Conservation (phyloP, 768 basidiomycete species). For the Rossbeevera mucosa region DNA sequence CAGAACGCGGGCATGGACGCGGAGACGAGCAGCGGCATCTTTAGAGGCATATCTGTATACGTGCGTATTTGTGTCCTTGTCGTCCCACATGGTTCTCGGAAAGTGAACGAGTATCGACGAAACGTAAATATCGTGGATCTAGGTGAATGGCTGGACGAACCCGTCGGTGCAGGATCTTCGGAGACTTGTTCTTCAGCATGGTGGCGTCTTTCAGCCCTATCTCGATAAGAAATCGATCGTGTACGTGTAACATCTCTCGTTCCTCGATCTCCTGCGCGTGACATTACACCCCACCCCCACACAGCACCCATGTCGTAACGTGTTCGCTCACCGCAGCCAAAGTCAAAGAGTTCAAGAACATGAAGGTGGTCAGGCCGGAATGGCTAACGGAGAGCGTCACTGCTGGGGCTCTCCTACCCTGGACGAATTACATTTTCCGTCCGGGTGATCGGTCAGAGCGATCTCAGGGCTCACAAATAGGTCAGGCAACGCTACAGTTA, state of each 20-base stretch:
- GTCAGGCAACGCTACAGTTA: constrained; percentile 17
- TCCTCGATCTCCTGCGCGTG: constrained; percentile 1
- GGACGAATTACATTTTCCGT: constrained; percentile 67
- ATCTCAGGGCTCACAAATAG: constrained; percentile 41
- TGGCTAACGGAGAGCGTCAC: constrained; percentile 86
- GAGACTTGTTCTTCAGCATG: constrained; percentile 73
- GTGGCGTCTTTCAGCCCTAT: constrained; percentile 81
- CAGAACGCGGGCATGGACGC: constrained; percentile 52
- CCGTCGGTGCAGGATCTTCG: constrained; percentile 85
- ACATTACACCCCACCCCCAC: not conserved
- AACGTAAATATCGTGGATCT: not conserved
- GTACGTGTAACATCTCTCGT: constrained; percentile 37
- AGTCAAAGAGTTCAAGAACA: constrained; percentile 78
- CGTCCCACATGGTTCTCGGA: not conserved
- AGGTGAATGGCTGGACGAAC: constrained; percentile 90
- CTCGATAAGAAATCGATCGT: constrained; percentile 73
- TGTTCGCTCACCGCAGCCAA: constrained; percentile 88
- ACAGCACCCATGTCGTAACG: constrained; percentile 87
- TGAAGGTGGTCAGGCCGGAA: constrained; percentile 85
- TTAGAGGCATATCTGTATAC: constrained; percentile 74
- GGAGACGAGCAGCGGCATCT: constrained; percentile 41
- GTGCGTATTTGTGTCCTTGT: constrained; percentile 44
- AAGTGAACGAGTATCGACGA: not conserved
- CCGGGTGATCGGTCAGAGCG: constrained; percentile 45
- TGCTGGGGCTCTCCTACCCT: constrained; percentile 65